Percentiles rank a stretch among this genome's conserved stretches.
Conservation (phyloP, 2,329 filamentous ascomycete genomes). For the Venturiaceae sp. region DNA sequence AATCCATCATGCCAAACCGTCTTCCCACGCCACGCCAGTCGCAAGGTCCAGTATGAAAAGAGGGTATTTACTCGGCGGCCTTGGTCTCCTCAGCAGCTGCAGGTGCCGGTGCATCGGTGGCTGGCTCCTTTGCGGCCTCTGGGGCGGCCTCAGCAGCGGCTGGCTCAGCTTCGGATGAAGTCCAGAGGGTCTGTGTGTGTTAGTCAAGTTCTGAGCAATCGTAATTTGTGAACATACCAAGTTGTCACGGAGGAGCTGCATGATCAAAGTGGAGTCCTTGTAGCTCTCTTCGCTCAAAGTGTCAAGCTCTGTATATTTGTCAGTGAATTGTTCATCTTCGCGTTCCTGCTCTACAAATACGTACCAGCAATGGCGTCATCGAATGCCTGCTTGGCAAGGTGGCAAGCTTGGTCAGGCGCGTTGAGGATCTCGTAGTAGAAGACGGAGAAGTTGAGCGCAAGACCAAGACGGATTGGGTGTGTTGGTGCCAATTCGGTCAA, state of each 20-base stretch:
- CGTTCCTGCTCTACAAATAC: constrained; percentile 18
- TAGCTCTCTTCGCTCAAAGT: constrained; percentile 97
- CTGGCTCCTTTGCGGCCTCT: constrained; percentile 36
- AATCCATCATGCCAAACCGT: constrained; percentile 4
- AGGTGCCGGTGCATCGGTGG: constrained; percentile 42
- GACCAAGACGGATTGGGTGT: constrained; percentile 85
- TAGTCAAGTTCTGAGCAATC: constrained; percentile 21
- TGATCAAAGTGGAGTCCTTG: constrained; percentile 98
- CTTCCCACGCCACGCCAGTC: constrained; percentile 1
- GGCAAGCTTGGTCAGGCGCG: constrained; percentile 95
- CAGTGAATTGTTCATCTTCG: constrained; percentile 15
- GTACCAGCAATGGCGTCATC: constrained; percentile 87
- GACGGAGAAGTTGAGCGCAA: constrained; percentile 93
- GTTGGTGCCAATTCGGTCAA: constrained; percentile 83
- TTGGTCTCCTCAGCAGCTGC: constrained; percentile 34
- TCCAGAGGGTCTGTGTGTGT: constrained; percentile 80
- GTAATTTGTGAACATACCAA: constrained; percentile 45
- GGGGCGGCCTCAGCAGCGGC: constrained; percentile 36
- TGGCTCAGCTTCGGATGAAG: constrained; percentile 93
- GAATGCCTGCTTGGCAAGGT: constrained; percentile 91
- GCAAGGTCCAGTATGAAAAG: not conserved
- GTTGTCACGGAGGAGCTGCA: constrained; percentile 97
- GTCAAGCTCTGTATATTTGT: constrained; percentile 62
- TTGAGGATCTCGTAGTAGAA: constrained; percentile 99
- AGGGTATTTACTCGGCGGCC: constrained; percentile 14